Percentiles rank a stretch among this genome's conserved stretches.
These are phyloP conservation scores for Coniferiporia weirii DNA, from an alignment of 1,284 basidiomycete species.

Conservation along the genomic window DNA sequence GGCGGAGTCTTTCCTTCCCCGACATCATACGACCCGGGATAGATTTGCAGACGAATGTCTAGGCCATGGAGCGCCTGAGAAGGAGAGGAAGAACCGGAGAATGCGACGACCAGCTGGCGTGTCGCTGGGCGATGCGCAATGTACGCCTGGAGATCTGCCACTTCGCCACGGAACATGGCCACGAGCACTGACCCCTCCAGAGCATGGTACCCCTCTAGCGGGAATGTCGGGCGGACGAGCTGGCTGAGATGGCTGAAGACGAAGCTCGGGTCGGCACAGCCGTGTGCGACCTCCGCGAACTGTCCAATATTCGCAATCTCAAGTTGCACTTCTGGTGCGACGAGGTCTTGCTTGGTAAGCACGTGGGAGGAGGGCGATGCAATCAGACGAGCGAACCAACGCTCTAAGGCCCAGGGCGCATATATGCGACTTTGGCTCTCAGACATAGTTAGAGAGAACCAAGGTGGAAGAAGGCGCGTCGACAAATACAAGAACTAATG, in stretches of 20 bases:
- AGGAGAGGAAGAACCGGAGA: constrained; percentile 17
- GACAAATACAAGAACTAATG: too few species aligned
- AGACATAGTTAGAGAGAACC: background rate
- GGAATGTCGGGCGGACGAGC: constrained; percentile 11
- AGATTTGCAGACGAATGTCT: constrained; percentile 11
- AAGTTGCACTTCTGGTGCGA: background rate
- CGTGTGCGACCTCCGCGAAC: constrained; percentile 21
- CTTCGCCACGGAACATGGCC: constrained; percentile 16
- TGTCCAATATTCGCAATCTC: constrained; percentile 19
- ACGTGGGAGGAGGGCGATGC: background rate
- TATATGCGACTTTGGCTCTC: constrained; percentile 19
- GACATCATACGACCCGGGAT: background rate
- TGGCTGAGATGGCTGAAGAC: constrained; percentile 15
- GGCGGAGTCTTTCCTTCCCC: too few species aligned
- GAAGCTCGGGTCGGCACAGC: constrained; percentile 13
- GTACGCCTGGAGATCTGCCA: constrained; percentile 18
- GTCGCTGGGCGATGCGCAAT: constrained; percentile 16
- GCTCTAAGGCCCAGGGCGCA: constrained; percentile 15
- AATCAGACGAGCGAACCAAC: constrained; percentile 19
- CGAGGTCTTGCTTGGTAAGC: constrained; percentile 4
- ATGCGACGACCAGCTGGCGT: constrained; percentile 19
- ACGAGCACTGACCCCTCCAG: constrained; percentile 8
- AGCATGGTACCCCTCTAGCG: constrained; percentile 20
- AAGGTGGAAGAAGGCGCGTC: too few species aligned
- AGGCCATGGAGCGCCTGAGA: constrained; percentile 14